Evolutionary conservation across 805 yeast species (phyloP), one percentile per base, ranked within the genome.

Genomic region (Lipomyces orientalis): DNA sequence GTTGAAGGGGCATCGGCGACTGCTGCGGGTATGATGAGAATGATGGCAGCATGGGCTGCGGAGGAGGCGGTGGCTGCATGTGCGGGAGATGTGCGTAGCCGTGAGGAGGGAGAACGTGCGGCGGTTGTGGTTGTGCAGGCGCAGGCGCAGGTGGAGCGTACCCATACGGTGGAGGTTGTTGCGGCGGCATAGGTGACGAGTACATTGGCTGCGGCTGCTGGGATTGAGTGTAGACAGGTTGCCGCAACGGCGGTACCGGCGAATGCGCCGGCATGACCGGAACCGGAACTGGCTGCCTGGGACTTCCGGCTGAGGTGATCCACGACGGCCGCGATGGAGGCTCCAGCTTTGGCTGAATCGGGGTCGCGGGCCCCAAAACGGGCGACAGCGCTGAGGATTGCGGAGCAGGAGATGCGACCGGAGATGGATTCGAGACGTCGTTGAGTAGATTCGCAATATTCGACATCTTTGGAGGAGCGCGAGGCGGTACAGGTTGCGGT

Each of bases 361-460:
- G 52, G 16, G 54, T 12, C 49, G 64, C 39, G 7, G 49, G 22
- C 31, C 52, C n/a, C 8, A 31, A 8, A 9, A 33, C 4, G 9
- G 64, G 33, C 2, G 64, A 54, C 25, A 43, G 9, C 6, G 61
- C 35, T 54, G 22, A 43, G 14, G 39, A 25, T 6, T 59, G 62
- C 7, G 43, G 56, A 8, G 29, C 31, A 16, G 37, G 62, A 29
- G 60, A 31, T 19, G 59, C 19, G 16, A 7, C 22, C 7, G 7
- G 61, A 37, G 61, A 39, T 1, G 55, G n/a, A 25, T 31, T 31
- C 12, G 34, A 25, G 34, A 52, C 65, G 54, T 56, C 56, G 54
- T 68, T 68, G 61, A 68, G 43, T 60, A 68, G 49, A 39, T 61
- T 60, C 43, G 65, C 64, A 16, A 68, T 62, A 54, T 60, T 68